Evolutionary conservation across 2,329 filamentous ascomycete species (phyloP), one percentile per base, ranked within the genome.

Genomic region (Pyrenochaeta sp.): DNA sequence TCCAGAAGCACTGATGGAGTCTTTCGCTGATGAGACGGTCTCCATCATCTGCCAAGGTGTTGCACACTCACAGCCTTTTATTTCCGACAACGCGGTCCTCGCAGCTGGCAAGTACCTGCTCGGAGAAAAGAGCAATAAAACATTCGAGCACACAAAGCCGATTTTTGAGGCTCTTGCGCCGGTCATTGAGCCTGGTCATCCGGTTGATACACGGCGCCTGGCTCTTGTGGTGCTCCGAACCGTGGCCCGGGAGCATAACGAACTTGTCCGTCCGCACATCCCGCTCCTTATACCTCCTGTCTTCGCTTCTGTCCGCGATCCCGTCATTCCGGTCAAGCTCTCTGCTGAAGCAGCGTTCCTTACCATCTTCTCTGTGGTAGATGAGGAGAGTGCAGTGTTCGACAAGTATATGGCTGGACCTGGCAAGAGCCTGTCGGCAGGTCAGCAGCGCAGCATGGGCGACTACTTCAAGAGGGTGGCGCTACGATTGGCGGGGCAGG

Each of bases 381-480:
- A 97, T 44, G 90, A 93, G 62, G 95, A 97, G 73, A 85, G 84
- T 58, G 89, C 87, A 62, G 88, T 97, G 22, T 98, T 97, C 76
- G 93, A 97, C 69, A 93, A 93, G 79, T 98, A 93, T 79, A 89
- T 97, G 82, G 83, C 86, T 9, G 88, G 88, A 0, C 83, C 89
- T 1, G 83, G 81, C 5, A 85, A 86, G 50, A 86, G 87, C 2
- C 78, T 97, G 58, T 84, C 88, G 8, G 79, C 91, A 0, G 90
- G 87, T 40, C 88, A 88, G 19, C 95, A 96, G 84, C 86, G 94
- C 67, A 93, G 90, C 76, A 97, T 99, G 90, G 86, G 89, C 58
- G 95, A 99, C 77, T 99, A 99, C 81, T 98, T 98, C 82, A 97
- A 97, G 84, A 85, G 95, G 42, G 91, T 99, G 64, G 92, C 92